These are phyloP conservation scores for Ogataea hybrid DNA, from an alignment of 1,139 yeast species.

Conservation along the genomic window DNA sequence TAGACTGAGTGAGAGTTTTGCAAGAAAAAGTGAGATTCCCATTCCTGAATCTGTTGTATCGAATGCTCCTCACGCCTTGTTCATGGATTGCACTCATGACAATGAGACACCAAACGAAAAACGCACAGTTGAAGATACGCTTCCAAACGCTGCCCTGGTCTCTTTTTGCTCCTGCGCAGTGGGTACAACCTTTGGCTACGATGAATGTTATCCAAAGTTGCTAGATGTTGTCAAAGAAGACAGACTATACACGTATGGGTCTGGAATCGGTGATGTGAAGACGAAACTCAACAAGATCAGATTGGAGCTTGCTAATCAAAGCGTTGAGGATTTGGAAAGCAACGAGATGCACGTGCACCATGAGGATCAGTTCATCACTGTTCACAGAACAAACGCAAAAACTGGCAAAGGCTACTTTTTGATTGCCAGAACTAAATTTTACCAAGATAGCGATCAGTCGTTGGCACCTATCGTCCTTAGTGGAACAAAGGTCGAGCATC, in stretches of 20 bases:
- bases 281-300: conserved; percentile 57
- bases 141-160: conserved; percentile 93
- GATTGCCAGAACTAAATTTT: conserved; percentile 82
- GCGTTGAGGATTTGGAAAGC: conserved; percentile 61
- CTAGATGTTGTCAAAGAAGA: conserved; percentile 80
- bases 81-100: conserved; percentile 98
- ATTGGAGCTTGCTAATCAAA: conserved; percentile 59
- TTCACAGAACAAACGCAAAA: conserved; percentile 79
- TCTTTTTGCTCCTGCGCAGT: conserved; percentile 92
- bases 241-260: conserved; percentile 57
- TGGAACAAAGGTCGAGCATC: conserved; percentile 63
- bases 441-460: conserved; percentile 44
- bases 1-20: conserved; percentile 24
- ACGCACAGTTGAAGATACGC: conserved; percentile 89
- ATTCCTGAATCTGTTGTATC: conserved; percentile 63
- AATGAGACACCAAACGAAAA: conserved; percentile 87
- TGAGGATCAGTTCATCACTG: conserved; percentile 88
- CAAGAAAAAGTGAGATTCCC: conserved; percentile 52
- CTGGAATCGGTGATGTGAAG: conserved; percentile 78
- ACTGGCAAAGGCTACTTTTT: conserved; percentile 89
- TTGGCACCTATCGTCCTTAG: conserved; percentile 60
- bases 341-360: conserved; percentile 95
- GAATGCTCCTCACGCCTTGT: conserved; percentile 83
- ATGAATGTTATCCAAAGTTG: conserved; percentile 82
- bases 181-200: conserved; percentile 93